phyloP scores from a whole-genome alignment of 257 asterid species.

The Marsdenia floribunda region DNA sequence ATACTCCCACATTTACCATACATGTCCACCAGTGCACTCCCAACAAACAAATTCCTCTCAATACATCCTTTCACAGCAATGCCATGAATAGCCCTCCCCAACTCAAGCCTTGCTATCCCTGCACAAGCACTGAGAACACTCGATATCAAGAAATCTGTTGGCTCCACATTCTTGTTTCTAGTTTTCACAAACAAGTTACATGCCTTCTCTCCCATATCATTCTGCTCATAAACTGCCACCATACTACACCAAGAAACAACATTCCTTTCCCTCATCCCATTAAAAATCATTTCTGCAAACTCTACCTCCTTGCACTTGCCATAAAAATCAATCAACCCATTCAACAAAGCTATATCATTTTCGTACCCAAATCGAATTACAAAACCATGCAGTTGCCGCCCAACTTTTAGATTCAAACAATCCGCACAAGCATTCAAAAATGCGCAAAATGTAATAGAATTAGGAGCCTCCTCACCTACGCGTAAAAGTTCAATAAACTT shows the following conservation, averaged over 20 bases:
- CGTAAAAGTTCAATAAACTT: constrained; percentile 50
- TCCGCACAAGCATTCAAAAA: constrained; percentile 76
- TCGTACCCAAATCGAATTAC: constrained; percentile 51
- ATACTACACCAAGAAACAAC: constrained; percentile 85
- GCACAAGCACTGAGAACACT: constrained; percentile 88
- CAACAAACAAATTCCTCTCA: constrained; percentile 58
- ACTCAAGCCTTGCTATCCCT: constrained; percentile 66
- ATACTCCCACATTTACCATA: constrained; percentile 85
- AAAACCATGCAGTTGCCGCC: constrained; percentile 64
- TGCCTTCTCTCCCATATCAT: constrained; percentile 65
- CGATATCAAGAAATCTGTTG: constrained; percentile 66
- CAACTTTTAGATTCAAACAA: constrained; percentile 41
- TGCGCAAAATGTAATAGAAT: constrained; percentile 76
- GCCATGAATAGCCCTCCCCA: constrained; percentile 66
- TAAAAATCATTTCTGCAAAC: constrained; percentile 50
- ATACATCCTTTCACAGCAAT: constrained; percentile 72
- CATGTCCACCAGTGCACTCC: constrained; percentile 90
- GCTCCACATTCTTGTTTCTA: constrained; percentile 42
- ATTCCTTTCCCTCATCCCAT: constrained; percentile 42
- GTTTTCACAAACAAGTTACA: constrained; percentile 44
- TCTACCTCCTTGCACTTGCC: constrained; percentile 56
- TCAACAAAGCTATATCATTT: constrained; percentile 51
- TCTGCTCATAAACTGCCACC: constrained; percentile 73
- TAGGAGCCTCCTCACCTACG: constrained; percentile 40
- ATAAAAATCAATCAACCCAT: constrained; percentile 75